Conservation (phyloP, 2,329 filamentous ascomycete genomes). For the Pseudomassariella vexata region DNA sequence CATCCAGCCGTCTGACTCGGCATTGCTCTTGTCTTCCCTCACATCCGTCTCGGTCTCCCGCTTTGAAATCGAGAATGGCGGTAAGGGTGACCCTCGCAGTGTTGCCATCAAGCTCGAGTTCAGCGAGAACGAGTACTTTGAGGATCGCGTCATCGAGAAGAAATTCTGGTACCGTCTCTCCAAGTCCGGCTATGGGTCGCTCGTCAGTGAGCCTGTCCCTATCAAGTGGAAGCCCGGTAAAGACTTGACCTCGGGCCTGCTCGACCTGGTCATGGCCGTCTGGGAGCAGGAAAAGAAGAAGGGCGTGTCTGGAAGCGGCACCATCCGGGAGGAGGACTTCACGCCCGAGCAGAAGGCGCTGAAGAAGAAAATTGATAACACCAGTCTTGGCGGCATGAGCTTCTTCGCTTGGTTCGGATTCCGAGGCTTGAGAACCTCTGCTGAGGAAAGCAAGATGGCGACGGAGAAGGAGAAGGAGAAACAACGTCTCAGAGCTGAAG, state of each 20-base stretch:
- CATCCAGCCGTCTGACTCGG: conserved; percentile 75
- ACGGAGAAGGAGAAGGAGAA: conserved; percentile 54
- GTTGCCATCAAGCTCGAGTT: conserved; percentile 76
- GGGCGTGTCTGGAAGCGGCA: conserved; percentile 20
- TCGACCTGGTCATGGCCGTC: conserved; percentile 65
- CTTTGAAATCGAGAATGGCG: conserved; percentile 65
- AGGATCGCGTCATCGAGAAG: conserved; percentile 76
- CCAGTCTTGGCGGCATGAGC: conserved; percentile 60
- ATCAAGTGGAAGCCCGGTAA: conserved; percentile 84
- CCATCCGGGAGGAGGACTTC: conserved; percentile 25
- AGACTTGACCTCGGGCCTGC: conserved; percentile 77
- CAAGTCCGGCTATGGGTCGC: conserved; percentile 63
- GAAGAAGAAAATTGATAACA: conserved; percentile 50
- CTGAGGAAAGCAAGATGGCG: conserved; percentile 64
- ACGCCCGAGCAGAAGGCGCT: conserved; percentile 44
- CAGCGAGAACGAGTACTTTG: conserved; percentile 74
- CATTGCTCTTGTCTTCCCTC: conserved; percentile 64
- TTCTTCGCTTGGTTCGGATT: conserved; percentile 93
- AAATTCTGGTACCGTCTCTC: conserved; percentile 79
- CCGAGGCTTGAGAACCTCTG: conserved; percentile 62
- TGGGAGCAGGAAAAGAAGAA: conserved; percentile 54
- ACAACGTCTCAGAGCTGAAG: conserved; percentile 41
- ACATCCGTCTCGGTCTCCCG: conserved; percentile 66
- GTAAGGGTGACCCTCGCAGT: conserved; percentile 71
- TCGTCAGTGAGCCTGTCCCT: conserved; percentile 83